Percentiles rank a stretch among this genome's conserved stretches.
Conservation (phyloP, 345 rosid genomes). For the Schrenkiella parvula region DNA sequence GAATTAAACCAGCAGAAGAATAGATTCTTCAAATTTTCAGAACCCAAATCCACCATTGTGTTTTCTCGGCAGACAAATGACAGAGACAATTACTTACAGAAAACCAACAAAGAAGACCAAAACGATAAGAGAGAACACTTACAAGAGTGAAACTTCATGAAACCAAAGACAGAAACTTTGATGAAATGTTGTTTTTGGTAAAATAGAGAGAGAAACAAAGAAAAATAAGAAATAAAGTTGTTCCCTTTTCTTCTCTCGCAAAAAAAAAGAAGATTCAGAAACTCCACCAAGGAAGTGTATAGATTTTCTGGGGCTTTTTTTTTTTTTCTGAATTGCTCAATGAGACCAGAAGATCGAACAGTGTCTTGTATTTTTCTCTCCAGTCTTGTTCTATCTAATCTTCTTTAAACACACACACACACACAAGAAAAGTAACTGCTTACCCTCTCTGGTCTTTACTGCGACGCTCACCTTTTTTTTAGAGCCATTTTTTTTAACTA, state of each 20-base stretch:
- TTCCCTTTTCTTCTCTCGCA: not conserved
- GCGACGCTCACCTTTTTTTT: constrained; percentile 26
- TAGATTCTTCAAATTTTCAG: not conserved
- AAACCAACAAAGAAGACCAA: not conserved
- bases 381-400: constrained; percentile 5
- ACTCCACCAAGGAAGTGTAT: not conserved
- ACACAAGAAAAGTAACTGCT: constrained; percentile 22
- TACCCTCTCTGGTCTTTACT: constrained; percentile 31
- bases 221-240: not conserved
- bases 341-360: constrained; percentile 28
- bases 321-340: not conserved
- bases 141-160: constrained; percentile 35
- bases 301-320: not conserved
- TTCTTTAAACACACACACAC: constrained; percentile 16
- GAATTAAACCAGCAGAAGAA: not conserved
- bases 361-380: not conserved
- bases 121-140: constrained; percentile 12
- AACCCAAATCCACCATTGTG: constrained; percentile 14
- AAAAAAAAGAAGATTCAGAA: constrained; percentile 26
- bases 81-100: not conserved
- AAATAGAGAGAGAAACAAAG: not conserved
- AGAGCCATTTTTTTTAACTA: not conserved
- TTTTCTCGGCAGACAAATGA: constrained; percentile 10
- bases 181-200: not conserved
- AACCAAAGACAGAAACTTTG: not conserved